These are phyloP conservation scores for Phytophthora aleatoria DNA, from an alignment of 352 stramenopile species.

Conservation along the genomic window DNA sequence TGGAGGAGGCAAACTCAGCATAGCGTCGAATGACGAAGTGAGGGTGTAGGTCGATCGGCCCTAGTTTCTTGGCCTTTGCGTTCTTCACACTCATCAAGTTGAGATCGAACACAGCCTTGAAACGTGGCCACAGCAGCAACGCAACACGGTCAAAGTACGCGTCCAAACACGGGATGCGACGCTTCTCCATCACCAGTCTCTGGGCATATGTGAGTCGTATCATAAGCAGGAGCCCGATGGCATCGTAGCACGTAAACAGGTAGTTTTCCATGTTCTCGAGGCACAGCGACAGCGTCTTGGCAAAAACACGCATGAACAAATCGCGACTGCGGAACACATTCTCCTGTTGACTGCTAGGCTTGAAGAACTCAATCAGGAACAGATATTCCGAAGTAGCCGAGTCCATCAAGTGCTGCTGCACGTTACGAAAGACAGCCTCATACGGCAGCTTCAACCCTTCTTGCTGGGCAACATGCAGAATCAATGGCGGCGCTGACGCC, in stretches of 20 bases:
- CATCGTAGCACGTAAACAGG: conserved; percentile 97
- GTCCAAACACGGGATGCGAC: conserved; percentile 92
- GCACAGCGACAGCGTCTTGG: conserved; percentile 94
- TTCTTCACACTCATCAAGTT: conserved; percentile 94
- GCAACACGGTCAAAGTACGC: conserved; percentile 96
- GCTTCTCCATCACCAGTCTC: conserved; percentile 81
- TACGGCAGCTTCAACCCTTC: conserved; percentile 94
- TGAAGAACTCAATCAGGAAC: conserved; percentile 96
- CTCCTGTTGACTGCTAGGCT: conserved; percentile 69
- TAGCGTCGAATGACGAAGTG: conserved; percentile 97
- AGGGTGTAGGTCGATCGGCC: conserved; percentile 94
- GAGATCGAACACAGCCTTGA: conserved; percentile 97
- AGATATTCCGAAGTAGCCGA: conserved; percentile 97
- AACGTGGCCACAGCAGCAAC: conserved; percentile 96
- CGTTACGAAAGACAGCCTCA: conserved; percentile 95
- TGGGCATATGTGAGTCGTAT: conserved; percentile 95
- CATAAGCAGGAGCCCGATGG: conserved; percentile 98
- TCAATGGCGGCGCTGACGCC: conserved; percentile 84
- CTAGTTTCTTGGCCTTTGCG: conserved; percentile 90
- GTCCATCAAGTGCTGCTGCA: conserved; percentile 98
- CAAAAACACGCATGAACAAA: conserved; percentile 96
- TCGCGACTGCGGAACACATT: conserved; percentile 79
- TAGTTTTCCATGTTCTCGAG: conserved; percentile 99
- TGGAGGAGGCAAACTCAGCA: conserved; percentile 96
- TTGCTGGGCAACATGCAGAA: conserved; percentile 94